Evolutionary conservation across 2,329 filamentous ascomycete genomes (phyloP).

Genomic region (Neospermospora avenae): DNA sequence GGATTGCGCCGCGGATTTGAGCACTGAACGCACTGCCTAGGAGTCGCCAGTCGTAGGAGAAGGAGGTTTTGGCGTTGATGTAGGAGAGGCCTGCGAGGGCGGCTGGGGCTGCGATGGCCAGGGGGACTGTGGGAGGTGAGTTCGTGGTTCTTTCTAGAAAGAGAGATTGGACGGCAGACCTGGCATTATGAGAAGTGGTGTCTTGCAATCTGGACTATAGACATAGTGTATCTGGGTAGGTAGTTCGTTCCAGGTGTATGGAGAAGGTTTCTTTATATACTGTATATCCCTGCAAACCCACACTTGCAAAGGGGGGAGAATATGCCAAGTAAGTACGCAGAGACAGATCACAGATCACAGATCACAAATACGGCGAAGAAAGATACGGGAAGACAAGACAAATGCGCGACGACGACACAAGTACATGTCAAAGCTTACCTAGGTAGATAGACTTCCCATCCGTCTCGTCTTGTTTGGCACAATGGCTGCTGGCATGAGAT

Average conservation of each 20-base stretch:
- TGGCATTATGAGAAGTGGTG: constrained; percentile 21
- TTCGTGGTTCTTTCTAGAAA: neutral
- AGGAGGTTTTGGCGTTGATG: constrained; percentile 65
- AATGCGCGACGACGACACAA: neutral
- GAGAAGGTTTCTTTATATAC: neutral
- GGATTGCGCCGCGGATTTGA: constrained; percentile 41
- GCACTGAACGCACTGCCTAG: constrained; percentile 52
- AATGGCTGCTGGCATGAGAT: no score
- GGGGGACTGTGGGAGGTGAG: constrained; percentile 40
- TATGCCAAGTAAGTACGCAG: neutral
- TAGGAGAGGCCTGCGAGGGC: constrained; percentile 69
- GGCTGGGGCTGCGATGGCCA: constrained; percentile 56
- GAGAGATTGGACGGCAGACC: constrained; percentile 14
- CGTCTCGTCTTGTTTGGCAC: neutral
- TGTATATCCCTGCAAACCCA: neutral
- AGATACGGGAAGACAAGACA: neutral
- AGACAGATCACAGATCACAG: neutral
- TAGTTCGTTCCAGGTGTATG: no score
- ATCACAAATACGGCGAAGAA: neutral
- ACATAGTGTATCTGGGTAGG: no score
- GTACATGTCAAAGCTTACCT: neutral
- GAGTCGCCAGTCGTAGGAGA: constrained; percentile 64
- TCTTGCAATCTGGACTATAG: no score
- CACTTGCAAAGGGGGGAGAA: neutral
- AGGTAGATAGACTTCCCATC: neutral